Evolutionary conservation across 2,329 filamentous ascomycete species (phyloP).

Genomic region (Aspergillus persii): DNA sequence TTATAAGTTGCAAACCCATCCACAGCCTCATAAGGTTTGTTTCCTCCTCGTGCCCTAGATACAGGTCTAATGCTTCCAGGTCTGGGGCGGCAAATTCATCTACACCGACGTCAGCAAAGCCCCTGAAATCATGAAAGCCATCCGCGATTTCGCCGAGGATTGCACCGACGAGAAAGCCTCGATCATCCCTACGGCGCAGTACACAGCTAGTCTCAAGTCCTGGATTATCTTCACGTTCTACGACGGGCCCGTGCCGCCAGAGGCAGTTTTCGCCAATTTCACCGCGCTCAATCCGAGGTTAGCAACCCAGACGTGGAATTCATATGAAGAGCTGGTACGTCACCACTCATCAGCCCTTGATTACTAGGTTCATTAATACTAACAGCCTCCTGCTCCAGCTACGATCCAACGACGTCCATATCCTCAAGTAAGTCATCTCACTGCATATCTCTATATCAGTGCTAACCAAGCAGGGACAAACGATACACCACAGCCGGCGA

Average conservation of each 20-base stretch:
- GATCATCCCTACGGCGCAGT: conserved; percentile 57
- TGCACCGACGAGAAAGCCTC: conserved; percentile 60
- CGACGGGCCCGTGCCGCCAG: conserved; percentile 55
- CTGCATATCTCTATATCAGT: background rate
- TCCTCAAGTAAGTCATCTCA: conserved; percentile 17
- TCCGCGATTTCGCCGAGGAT: conserved; percentile 41
- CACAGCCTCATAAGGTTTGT: conserved; percentile 16
- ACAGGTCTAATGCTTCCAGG: conserved; percentile 9
- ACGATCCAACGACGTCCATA: conserved; percentile 43
- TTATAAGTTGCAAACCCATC: conserved; percentile 35
- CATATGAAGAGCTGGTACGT: conserved; percentile 47
- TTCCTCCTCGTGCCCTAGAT: background rate
- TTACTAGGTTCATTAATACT: too few relatives aligned
- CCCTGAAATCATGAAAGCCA: conserved; percentile 30
- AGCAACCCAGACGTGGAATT: conserved; percentile 46
- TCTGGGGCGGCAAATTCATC: conserved; percentile 51
- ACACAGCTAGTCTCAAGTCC: conserved; percentile 48
- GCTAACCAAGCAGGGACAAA: conserved; percentile 27
- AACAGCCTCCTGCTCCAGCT: conserved; percentile 15
- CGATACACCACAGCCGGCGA: conserved; percentile 43
- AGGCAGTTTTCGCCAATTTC: conserved; percentile 57
- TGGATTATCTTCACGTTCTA: conserved; percentile 65
- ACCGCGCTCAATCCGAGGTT: conserved; percentile 48
- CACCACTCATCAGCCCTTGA: too few relatives aligned
- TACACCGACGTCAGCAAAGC: conserved; percentile 36